Evolutionary conservation across 768 basidiomycete species (phyloP), one percentile per base, ranked within the genome.

Genomic region (Xerocomellus intermedius): DNA sequence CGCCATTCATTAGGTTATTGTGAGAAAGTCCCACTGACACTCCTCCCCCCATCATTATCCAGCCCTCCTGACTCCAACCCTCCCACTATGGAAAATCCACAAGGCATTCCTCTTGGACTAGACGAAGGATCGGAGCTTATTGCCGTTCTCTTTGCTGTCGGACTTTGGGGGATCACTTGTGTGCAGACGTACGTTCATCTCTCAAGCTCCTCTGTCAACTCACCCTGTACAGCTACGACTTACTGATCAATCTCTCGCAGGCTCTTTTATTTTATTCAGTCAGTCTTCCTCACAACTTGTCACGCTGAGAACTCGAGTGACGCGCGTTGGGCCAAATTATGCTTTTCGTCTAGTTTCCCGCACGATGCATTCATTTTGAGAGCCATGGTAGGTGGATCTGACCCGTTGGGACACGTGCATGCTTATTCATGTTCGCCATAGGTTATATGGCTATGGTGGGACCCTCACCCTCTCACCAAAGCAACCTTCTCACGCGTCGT

Each of bases 81-180:
- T 50, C 26, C 37, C 35, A 30, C 16, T n/a, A 52, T 32, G 54
- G 2, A 1, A 24, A 13, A 38, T 36, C 6, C 35, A 30, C 17
- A 28, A 12, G 6, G 8, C 10, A 3, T 47, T 33, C 24, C 47
- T 24, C 17, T 64, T 14, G 16, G 19, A 12, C 21, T 21, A 7
- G 16, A 61, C 24, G 55, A 53, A 30, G 63, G 63, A 41, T 41
- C 63, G 3, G 56, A 59, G 16, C 63, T 64, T 16, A 30, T 64
- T 42, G 56, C 50, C 4, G 46, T 55, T 38, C 16, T 64, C 10
- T 49, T 63, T 42, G 45, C 64, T 22, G 61, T 65, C 35, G 63
- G 56, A 21, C 64, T 64, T 12, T 64, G 64, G 64, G 64, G 64
- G 8, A 56, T 65, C 42, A 66, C 63, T 37, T 64, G 63, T 42